These are phyloP conservation scores for Verticillium klebahnii DNA, from an alignment of 2,329 filamentous ascomycete genomes.

Conservation along the genomic window DNA sequence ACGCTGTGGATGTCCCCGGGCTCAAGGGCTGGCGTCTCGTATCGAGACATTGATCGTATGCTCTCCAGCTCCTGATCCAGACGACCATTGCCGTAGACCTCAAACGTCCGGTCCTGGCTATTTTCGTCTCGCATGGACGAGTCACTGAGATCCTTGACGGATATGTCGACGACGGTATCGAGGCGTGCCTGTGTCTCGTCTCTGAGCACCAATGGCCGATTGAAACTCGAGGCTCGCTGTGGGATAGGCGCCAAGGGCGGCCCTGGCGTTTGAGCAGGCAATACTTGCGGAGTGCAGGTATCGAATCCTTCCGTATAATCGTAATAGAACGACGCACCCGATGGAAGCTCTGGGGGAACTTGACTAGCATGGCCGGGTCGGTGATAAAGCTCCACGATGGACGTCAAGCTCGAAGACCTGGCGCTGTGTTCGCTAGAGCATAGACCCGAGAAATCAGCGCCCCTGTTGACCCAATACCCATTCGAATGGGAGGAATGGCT, in stretches of 20 bases:
- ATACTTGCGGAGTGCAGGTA: constrained; percentile 15
- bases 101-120: neutral
- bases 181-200: constrained; percentile 14
- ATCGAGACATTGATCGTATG: neutral
- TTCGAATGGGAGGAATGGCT: neutral
- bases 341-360: constrained; percentile 20
- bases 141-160: constrained; percentile 11
- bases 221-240: constrained; percentile 17
- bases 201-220: constrained; percentile 20
- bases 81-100: neutral
- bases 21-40: neutral
- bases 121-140: constrained; percentile 6
- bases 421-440: constrained; percentile 30
- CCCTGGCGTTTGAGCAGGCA: neutral
- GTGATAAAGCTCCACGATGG: constrained; percentile 44
- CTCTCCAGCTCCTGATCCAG: neutral
- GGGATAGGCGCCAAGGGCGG: constrained; percentile 26
- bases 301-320: constrained; percentile 51
- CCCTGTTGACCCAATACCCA: neutral
- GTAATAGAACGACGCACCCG: constrained; percentile 39
- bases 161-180: constrained; percentile 10
- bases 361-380: constrained; percentile 20
- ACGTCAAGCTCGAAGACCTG: constrained; percentile 44
- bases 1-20: neutral
- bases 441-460: neutral